Conservation (phyloP, 805 yeast genomes). For the Lachancea nothofagi region DNA sequence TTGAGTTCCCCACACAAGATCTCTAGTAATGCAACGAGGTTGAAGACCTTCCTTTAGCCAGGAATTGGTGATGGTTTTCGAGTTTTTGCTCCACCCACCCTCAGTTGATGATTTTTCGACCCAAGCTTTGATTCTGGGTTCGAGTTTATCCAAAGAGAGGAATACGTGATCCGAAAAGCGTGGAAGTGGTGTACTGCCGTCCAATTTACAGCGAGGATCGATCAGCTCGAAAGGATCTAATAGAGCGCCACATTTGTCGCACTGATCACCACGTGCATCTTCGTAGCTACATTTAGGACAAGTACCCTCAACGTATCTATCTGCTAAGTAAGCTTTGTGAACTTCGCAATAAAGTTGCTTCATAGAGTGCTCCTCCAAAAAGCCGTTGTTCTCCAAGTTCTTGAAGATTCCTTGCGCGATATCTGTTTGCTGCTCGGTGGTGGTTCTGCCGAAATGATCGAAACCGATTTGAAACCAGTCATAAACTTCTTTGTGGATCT, state of each 20-base stretch:
- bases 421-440: constrained; percentile 85
- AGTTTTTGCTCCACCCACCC: constrained; percentile 90
- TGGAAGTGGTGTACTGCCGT: constrained; percentile 73
- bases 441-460: constrained; percentile 94
- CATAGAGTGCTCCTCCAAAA: constrained; percentile 78
- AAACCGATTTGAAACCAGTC: constrained; percentile 96
- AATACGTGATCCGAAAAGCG: constrained; percentile 82
- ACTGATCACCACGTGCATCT: constrained; percentile 99
- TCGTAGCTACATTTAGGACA: constrained; percentile 94
- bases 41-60: constrained; percentile 93
- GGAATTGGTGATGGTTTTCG: constrained; percentile 78
- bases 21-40: constrained; percentile 96
- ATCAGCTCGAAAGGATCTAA: constrained; percentile 90
- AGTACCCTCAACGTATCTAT: constrained; percentile 93
- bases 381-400: constrained; percentile 70
- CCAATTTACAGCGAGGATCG: constrained; percentile 93
- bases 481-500: constrained; percentile 81
- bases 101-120: constrained; percentile 55
- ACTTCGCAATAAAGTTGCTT: constrained; percentile 87
- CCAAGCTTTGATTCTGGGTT: constrained; percentile 72
- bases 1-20: constrained; percentile 96
- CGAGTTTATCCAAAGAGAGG: constrained; percentile 76
- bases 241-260: constrained; percentile 91
- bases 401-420: constrained; percentile 91
- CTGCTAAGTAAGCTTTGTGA: constrained; percentile 90